Evolutionary conservation across 1,284 basidiomycete genomes (phyloP).

Genomic region (Pholiota adiposa): DNA sequence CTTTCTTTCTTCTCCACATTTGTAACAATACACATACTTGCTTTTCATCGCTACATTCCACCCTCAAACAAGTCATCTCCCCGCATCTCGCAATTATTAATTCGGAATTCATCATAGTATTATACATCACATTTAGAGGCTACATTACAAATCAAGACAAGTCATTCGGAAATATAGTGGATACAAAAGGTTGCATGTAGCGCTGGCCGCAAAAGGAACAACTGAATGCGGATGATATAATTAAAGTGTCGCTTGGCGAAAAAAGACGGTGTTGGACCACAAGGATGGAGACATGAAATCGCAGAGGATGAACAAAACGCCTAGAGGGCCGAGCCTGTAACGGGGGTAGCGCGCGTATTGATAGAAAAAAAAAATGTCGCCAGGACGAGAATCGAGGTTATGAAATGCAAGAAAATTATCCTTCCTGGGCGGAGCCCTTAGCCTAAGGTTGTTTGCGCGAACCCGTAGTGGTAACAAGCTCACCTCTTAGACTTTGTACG

Average conservation of each 20-base stretch:
- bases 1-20: conserved; percentile 7
- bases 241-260: conserved; percentile 12
- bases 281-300: not conserved
- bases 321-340: not conserved
- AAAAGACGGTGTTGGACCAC: not conserved
- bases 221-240: not conserved
- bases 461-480: not conserved
- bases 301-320: not conserved
- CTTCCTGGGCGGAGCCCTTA: not conserved
- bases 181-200: not conserved
- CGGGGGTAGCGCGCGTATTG: conserved; percentile 1
- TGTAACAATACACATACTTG: conserved; percentile 18
- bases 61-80: not conserved
- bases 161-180: conserved; percentile 1
- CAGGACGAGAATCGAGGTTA: not conserved
- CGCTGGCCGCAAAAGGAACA: not conserved
- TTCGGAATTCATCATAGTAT: not conserved
- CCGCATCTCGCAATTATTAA: not conserved
- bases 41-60: conserved; percentile 3
- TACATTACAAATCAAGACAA: conserved; percentile 29
- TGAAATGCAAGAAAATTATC: not conserved
- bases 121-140: conserved; percentile 21
- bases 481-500: conserved; percentile 1
- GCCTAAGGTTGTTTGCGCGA: not conserved
- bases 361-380: not conserved